Evolutionary conservation across 768 basidiomycete species (phyloP), one percentile per base, ranked within the genome.

Genomic region (Pholiota molesta): DNA sequence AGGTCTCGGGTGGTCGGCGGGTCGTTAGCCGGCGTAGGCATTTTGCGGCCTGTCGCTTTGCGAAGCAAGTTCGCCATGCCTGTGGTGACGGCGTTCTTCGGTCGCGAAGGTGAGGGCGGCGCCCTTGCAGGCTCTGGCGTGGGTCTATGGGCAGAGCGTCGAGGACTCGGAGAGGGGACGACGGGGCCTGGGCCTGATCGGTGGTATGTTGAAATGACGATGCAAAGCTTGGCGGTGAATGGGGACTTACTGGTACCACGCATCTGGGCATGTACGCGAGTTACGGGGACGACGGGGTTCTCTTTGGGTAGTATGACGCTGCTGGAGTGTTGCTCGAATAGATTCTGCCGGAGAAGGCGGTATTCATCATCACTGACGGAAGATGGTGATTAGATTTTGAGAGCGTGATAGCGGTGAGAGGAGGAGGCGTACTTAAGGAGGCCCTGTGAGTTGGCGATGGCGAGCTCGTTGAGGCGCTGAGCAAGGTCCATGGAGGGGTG

Each of bases 331-430:
- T 85, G 82, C 71, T 89, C 84, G 67, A 91, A 91, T 39, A 87
- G 75, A 68, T 83, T 86, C 71, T 87, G 87, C 11, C 89, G 83
- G 47, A 91, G 79, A 10, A 90, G 74, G 26, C 89, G 83, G 68
- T 90, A 91, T 71, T 89, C 89, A 65, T 90, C 87, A 72, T 91
- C 88, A 67, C 90, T 91, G 55, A 28, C 52, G 35, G 47, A 23
- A 51, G 26, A 61, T 55, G 35, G 35, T 37, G 35, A 37, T 37
- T 37, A 37, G 35, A 35, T 35, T 3, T 35, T 2, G n/a, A 45
- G 40, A 35, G 49, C 26, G 33, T n/a, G 28, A 33, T 26, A 39
- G 4, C 33, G 42, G 29, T 1, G 10, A 21, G 52, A 26, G 19
- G 47, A 42, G 23, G 61, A 21, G 55, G 78, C 81, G 63, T 70